A percentile compares a stretch with the other conserved stretches of the same genome.
Evolutionary conservation across 2,329 filamentous ascomycete genomes (phyloP).

Genomic region (Fusarium sp.): DNA sequence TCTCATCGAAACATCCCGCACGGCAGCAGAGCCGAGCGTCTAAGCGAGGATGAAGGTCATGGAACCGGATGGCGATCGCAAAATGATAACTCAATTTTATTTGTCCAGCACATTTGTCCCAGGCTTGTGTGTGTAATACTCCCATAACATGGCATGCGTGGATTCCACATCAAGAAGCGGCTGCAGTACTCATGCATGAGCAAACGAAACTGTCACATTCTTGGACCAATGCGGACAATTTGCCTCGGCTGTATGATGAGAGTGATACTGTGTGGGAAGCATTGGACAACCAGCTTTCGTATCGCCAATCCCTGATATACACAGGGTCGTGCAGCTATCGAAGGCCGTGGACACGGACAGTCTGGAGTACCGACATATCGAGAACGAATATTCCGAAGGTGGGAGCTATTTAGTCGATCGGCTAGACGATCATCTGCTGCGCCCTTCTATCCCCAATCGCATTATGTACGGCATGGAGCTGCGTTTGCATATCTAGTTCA

Average conservation of each 20-base stretch:
- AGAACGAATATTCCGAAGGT: neutral
- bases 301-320: neutral
- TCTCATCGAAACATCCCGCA: neutral
- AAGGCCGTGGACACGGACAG: neutral
- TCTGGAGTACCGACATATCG: neutral
- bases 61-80: neutral
- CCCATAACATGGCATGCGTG: neutral
- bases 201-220: slow-evolving; percentile 25
- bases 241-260: slow-evolving; percentile 10
- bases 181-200: slow-evolving; percentile 26
- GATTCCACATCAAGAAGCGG: slow-evolving; percentile 14
- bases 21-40: neutral
- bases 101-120: neutral
- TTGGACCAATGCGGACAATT: neutral
- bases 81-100: slow-evolving; percentile 3
- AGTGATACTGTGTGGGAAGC: neutral
- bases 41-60: neutral
- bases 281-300: neutral
- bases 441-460: neutral
- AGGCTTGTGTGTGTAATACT: neutral
- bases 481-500: neutral
- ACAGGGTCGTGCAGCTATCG: neutral
- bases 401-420: neutral
- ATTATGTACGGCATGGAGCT: neutral
- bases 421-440: neutral